phyloP scores from a whole-genome alignment of 73 alveolate genomes.

The Paramecium bursaria region DNA sequence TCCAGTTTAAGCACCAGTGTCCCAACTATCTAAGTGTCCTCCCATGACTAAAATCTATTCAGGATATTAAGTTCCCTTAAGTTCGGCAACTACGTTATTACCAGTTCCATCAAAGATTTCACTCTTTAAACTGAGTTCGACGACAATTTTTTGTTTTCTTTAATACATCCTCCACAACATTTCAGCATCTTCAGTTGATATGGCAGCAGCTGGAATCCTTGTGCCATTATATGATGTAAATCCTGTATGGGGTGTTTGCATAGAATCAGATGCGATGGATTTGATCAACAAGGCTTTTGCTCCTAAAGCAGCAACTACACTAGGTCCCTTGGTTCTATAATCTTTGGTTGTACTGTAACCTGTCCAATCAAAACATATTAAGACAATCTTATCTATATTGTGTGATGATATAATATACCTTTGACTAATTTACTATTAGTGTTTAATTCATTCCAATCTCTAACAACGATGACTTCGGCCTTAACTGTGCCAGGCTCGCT shows the following conservation, averaged over 20 bases:
- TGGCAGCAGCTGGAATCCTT: constrained; percentile 65
- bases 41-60: constrained; percentile 63
- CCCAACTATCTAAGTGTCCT: constrained; percentile 71
- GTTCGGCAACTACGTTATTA: constrained; percentile 64
- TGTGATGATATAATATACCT: too few species aligned
- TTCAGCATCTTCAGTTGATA: constrained; percentile 69
- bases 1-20: constrained; percentile 68
- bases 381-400: constrained; percentile 70
- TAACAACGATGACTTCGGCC: constrained; percentile 63
- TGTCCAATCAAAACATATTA: constrained; percentile 52
- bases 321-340: constrained; percentile 55
- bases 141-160: constrained; percentile 41
- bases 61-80: constrained; percentile 54
- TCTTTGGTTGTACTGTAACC: constrained; percentile 25
- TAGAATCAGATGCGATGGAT: constrained; percentile 48
- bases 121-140: constrained; percentile 11
- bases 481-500: constrained; percentile 29
- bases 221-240: constrained; percentile 28
- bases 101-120: too few species aligned
- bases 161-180: constrained; percentile 64
- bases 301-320: constrained; percentile 41
- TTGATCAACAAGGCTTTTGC: constrained; percentile 59
- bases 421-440: constrained; percentile 1
- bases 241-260: constrained; percentile 71
- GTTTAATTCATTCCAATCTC: constrained; percentile 54